Base-by-base conservation (phyloP, 1,284 basidiomycete genomes). In the Irpex rosettiformis region DNA sequence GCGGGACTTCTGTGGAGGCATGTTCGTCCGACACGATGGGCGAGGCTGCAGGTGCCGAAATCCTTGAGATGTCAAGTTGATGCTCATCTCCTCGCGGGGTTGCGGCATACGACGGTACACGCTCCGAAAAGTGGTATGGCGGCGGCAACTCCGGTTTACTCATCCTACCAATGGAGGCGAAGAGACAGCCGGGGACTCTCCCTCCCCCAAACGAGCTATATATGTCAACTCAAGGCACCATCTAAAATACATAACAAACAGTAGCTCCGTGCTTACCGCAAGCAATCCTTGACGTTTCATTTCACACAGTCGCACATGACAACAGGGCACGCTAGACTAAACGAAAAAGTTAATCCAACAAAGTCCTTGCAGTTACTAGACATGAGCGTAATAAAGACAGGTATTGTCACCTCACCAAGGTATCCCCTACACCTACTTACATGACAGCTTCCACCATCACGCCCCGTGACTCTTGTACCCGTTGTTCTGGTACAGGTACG, bases 31-130 rank as follows among this genome's bases (percentile, higher is more conserved):
- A 42, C 24, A 54, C 8, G 59, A 37, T 57, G 45, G 63, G 63
- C 18, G 10, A 0, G 43, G 22, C 43, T 7, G 0, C 18, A 8
- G 60, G 58, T 2, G 58, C 62, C 3, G 43, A 47, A 22, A 25
- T 56, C 7, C 62, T 56, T 1, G 65, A 65, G 48, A 65, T 63
- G 8, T 67, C 70, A 7, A 73, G 64, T 2, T 64, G 64, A 52
- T 64, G 58, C 53, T 72, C 71, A n/a, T 63, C 64, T 1, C 60
- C 54, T 3, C 60, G 56, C 4, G 72, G 72, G 5, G 66, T 58
- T 43, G 58, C 16, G 7, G 70, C 65, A 52, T 73, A 73, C 7
- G 37, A 7, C 2, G 71, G 71, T 2, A 66, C 65, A 8, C 58
- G 62, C 2, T 58, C 53, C 0, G 69, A 69, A 4, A 70, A 68